Conservation (phyloP, 148 eudicot species). For the Selenicereus undatus region DNA sequence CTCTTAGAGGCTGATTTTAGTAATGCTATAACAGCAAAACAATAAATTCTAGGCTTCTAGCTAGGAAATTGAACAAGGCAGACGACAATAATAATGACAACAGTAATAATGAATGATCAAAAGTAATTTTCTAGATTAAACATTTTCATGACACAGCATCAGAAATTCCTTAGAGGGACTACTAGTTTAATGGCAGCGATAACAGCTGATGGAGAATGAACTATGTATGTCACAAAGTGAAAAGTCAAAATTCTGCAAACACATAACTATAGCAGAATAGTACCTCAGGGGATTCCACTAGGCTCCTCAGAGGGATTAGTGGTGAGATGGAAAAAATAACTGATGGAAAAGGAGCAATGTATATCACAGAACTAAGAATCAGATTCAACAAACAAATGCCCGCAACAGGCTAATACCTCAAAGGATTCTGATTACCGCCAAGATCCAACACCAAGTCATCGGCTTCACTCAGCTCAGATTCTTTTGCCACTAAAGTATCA, state of each 20-base stretch:
- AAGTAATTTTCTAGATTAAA: not conserved
- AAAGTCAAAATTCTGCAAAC: too few relatives aligned
- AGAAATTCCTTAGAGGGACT: not conserved
- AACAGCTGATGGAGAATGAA: too few relatives aligned
- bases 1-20: not conserved
- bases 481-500: conserved; percentile 44
- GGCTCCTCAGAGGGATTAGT: not conserved
- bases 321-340: too few relatives aligned
- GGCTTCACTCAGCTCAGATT: conserved; percentile 34
- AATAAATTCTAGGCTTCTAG: not conserved
- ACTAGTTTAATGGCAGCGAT: too few relatives aligned
- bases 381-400: conserved; percentile 3
- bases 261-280: not conserved
- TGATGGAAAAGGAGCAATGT: not conserved
- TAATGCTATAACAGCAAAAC: not conserved
- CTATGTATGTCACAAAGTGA: too few relatives aligned
- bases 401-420: conserved; percentile 39
- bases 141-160: not conserved
- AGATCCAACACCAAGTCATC: conserved; percentile 62
- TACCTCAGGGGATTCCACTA: not conserved
- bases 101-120: not conserved
- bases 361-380: not conserved
- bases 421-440: conserved; percentile 49
- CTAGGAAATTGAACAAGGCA: not conserved
- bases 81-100: not conserved